Conservation (phyloP, 163 green algal species). For the Scenedesmus sp. region DNA sequence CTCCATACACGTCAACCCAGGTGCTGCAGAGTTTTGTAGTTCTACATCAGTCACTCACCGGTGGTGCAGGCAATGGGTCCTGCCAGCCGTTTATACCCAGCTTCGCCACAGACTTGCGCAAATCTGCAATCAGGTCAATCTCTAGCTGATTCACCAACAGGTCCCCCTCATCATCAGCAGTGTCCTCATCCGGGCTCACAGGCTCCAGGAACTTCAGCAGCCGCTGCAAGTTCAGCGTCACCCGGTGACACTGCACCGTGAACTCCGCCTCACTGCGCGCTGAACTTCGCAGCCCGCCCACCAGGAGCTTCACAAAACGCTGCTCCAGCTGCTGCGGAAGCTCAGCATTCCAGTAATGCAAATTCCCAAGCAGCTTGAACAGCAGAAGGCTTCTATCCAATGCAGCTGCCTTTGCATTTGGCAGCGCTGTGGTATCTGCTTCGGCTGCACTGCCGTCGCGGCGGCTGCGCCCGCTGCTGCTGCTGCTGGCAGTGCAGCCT, state of each 20-base stretch:
- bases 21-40: too few relatives aligned
- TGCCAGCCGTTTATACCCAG: neutral
- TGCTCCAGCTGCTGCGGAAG: neutral
- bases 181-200: conserved; percentile 31
- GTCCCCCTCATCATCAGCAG: neutral
- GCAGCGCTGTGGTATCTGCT: neutral
- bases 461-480: neutral
- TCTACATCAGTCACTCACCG: neutral
- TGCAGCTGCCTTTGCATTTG: conserved; percentile 13
- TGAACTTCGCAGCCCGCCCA: neutral
- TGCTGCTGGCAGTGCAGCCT: neutral
- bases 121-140: conserved; percentile 1
- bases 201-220: conserved; percentile 41
- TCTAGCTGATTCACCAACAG: conserved; percentile 38
- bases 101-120: neutral
- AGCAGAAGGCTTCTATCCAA: conserved; percentile 36
- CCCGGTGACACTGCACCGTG: neutral
- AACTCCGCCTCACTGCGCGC: neutral
- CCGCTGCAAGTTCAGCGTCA: neutral
- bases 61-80: neutral
- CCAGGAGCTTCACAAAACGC: conserved; percentile 21
- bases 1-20: neutral
- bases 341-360: conserved; percentile 34
- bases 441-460: neutral
- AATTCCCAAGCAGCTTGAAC: conserved; percentile 45